Conservation (phyloP, 2,329 filamentous ascomycete species). For the Aspergillus quadrilineatus region DNA sequence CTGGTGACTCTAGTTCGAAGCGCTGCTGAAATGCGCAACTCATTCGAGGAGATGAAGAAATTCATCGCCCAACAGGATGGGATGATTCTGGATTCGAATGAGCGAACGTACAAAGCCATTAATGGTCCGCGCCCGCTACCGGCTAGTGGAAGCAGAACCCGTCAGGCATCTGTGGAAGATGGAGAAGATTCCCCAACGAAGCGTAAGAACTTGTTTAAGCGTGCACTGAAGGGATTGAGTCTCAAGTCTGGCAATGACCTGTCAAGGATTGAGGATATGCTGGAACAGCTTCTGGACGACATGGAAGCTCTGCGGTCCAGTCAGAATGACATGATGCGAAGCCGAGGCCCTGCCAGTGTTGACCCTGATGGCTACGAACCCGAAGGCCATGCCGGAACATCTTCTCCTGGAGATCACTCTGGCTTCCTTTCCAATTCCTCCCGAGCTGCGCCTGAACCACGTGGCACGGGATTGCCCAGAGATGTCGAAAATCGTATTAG, state of each 20-base stretch:
- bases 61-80: slow-evolving; percentile 89
- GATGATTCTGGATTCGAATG: slow-evolving; percentile 80
- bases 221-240: slow-evolving; percentile 87
- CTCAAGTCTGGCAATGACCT: slow-evolving; percentile 86
- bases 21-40: slow-evolving; percentile 94
- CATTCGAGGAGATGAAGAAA: slow-evolving; percentile 91
- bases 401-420: slow-evolving; percentile 71
- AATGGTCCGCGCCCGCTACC: slow-evolving; percentile 85
- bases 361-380: slow-evolving; percentile 80
- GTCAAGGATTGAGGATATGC: slow-evolving; percentile 83
- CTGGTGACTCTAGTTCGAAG: slow-evolving; percentile 89
- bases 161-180: slow-evolving; percentile 51
- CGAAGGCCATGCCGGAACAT: slow-evolving; percentile 74
- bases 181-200: slow-evolving; percentile 65
- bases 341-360: slow-evolving; percentile 49
- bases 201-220: slow-evolving; percentile 89
- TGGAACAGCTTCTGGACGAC: slow-evolving; percentile 87
- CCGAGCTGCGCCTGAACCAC: slow-evolving; percentile 32
- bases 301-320: slow-evolving; percentile 75
- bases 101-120: slow-evolving; percentile 78
- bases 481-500: slow-evolving; percentile 78
- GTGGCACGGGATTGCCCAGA: slow-evolving; percentile 51
- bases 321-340: slow-evolving; percentile 43
- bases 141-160: slow-evolving; percentile 58
- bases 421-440: slow-evolving; percentile 66